These are phyloP conservation scores for Fusarium oligoseptatum DNA, from an alignment of 2,329 filamentous ascomycete species.

Conservation along the genomic window DNA sequence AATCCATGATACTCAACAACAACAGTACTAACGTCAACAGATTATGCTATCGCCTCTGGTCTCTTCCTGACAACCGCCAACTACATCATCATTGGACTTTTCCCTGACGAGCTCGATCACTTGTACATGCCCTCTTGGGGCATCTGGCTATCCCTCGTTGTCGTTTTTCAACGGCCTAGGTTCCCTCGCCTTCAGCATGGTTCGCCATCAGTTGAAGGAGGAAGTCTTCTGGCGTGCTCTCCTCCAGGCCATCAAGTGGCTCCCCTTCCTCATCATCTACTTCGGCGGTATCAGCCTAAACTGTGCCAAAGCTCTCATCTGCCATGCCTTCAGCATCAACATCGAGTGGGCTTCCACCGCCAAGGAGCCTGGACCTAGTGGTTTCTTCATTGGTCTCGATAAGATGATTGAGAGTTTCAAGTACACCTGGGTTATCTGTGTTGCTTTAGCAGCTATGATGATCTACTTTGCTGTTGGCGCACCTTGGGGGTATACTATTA, in stretches of 20 bases:
- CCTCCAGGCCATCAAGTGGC: constrained; percentile 44
- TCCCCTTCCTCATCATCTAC: constrained; percentile 47
- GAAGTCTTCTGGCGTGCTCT: constrained; percentile 43
- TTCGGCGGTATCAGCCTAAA: constrained; percentile 48
- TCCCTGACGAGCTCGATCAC: constrained; percentile 74
- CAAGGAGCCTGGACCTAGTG: constrained; percentile 45
- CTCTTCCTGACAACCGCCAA: constrained; percentile 76
- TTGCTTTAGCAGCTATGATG: constrained; percentile 41
- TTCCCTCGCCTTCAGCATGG: constrained; percentile 43
- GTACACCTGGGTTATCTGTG: constrained; percentile 48
- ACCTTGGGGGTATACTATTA: constrained; percentile 44
- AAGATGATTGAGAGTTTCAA: constrained; percentile 62
- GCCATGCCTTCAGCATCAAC: constrained; percentile 45
- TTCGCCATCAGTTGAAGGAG: constrained; percentile 43
- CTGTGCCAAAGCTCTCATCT: constrained; percentile 46
- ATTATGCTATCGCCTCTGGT: constrained; percentile 78
- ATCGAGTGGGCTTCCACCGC: constrained; percentile 48
- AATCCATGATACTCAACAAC: rapidly evolving
- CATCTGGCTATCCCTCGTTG: constrained; percentile 65
- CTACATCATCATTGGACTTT: constrained; percentile 79
- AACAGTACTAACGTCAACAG: constrained; percentile 10
- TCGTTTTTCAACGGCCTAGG: constrained; percentile 43
- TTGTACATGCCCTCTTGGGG: constrained; percentile 77
- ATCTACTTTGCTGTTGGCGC: constrained; percentile 45
- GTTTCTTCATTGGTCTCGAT: constrained; percentile 50